Evolutionary conservation across 352 stramenopile genomes (phyloP), one percentile per base, ranked within the genome.

Genomic region (Globisporangium okanoganense): DNA sequence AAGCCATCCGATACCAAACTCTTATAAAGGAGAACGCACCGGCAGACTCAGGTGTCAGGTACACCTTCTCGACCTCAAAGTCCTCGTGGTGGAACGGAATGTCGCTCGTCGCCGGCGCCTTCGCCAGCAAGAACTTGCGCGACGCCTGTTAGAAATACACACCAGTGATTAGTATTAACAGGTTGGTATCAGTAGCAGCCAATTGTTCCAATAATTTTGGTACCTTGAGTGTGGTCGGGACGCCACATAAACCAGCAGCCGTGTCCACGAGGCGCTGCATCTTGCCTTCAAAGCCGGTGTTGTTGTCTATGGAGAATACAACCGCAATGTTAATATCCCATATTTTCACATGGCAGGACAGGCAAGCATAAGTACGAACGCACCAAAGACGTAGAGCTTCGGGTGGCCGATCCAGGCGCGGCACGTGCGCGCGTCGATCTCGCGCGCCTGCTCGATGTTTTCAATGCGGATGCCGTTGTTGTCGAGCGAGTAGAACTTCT

Each of bases 381-480:
- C 71, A 92, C 80, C 79, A 62, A 95, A 92, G 12, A 95, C 74
- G 59, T 83, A 92, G 44, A 93, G 79, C 61, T 94, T 92, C 5
- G 85, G 84, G 68, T 95, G 85, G 16, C 84, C 85, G 61, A 89
- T 89, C 86, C 88, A 96, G 8, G 77, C 82, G 58, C 69, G 72
- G 61, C 79, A 91, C 7, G 85, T 90, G 52, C 79, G 81, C 29
- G 70, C 65, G 70, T 99, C 96, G 47, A 97, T 72, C n/a, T 82
- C 81, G 4, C 78, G 76, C n/a, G 96, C 95, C 65, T 97, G 52
- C 25, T 98, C 90, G 25, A 95, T 72, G 14, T 80, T 94, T 82
- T 99, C 96, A n/a, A 89, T 98, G 41, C 97, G 80, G 27, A 94
- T 96, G 47, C 79, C 79, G 74, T 99, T 99, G 70, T 99, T 99